Percentiles rank a stretch among this genome's conserved stretches.
These are phyloP conservation scores for Talaromyces funiculosus DNA, from an alignment of 2,329 filamentous ascomycete species.

Conservation along the genomic window DNA sequence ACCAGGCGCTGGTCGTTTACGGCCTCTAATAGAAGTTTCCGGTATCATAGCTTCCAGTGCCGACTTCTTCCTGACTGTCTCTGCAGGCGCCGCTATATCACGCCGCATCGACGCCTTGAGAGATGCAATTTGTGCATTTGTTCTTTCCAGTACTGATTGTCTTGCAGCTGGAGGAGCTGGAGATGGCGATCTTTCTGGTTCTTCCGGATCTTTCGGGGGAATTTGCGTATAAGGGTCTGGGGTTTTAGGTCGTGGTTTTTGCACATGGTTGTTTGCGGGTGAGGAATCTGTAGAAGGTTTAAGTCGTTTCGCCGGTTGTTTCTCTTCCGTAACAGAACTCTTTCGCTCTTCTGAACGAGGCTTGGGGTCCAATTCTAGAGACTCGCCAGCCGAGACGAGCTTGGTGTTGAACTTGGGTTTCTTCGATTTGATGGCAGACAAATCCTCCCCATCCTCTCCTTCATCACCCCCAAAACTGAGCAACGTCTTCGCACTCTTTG, in stretches of 20 bases:
- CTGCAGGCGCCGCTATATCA: slow-evolving; percentile 27
- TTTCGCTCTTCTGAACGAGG: neutral
- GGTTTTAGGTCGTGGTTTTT: slow-evolving; percentile 31
- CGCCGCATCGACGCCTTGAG: slow-evolving; percentile 47
- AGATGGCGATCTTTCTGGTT: slow-evolving; percentile 31
- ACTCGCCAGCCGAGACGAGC: slow-evolving; percentile 34
- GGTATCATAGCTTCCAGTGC: slow-evolving; percentile 46
- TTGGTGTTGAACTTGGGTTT: slow-evolving; percentile 47
- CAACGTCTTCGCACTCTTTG: slow-evolving; percentile 39
- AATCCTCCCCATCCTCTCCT: slow-evolving; percentile 30
- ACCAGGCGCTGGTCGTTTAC: slow-evolving; percentile 38
- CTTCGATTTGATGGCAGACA: slow-evolving; percentile 26
- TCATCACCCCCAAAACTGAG: slow-evolving; percentile 45
- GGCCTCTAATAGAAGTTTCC: slow-evolving; percentile 42
- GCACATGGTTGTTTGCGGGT: slow-evolving; percentile 21
- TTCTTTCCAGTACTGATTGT: slow-evolving; percentile 35
- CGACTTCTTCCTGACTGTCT: slow-evolving; percentile 38
- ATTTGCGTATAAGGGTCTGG: slow-evolving; percentile 41
- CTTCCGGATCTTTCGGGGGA: slow-evolving; percentile 41
- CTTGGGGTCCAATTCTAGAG: slow-evolving; percentile 15
- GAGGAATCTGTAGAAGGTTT: slow-evolving; percentile 30
- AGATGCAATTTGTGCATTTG: slow-evolving; percentile 41
- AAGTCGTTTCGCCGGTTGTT: slow-evolving; percentile 24
- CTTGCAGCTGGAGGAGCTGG: slow-evolving; percentile 24
- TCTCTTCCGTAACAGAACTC: neutral